Evolutionary conservation across 192 early-diverging fungal species (phyloP).

Genomic region (Radiomyces spectabilis): DNA sequence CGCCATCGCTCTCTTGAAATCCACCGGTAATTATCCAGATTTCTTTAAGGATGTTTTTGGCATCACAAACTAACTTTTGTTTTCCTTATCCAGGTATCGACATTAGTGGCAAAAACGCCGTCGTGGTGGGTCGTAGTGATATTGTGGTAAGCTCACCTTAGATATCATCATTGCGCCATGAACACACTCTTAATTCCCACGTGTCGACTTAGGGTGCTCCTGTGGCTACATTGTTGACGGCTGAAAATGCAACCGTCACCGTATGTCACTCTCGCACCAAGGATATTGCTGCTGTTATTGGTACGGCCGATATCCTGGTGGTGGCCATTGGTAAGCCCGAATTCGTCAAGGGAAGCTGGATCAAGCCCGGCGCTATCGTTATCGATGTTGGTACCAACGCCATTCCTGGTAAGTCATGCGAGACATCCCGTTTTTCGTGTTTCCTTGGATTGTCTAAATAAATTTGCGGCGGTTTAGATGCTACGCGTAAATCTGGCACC

Average conservation of each 20-base stretch:
- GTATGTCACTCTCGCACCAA: constrained; percentile 85
- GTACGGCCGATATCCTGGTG: constrained; percentile 81
- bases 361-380: constrained; percentile 88
- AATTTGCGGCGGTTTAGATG: constrained; percentile 54
- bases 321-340: constrained; percentile 81
- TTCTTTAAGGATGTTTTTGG: constrained; percentile 1
- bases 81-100: constrained; percentile 29
- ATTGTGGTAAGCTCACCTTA: constrained; percentile 59
- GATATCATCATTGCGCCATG: no score
- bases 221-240: constrained; percentile 73
- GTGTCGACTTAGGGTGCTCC: constrained; percentile 60
- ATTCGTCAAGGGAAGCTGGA: constrained; percentile 86
- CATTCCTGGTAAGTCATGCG: constrained; percentile 42
- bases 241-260: constrained; percentile 85
- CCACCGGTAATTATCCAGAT: constrained; percentile 32
- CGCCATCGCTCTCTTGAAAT: constrained; percentile 77
- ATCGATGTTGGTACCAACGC: constrained; percentile 98
- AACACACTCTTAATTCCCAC: no score
- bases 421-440: background rate
- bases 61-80: constrained; percentile 5
- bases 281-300: constrained; percentile 66
- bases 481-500: constrained; percentile 83
- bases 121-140: constrained; percentile 96
- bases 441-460: background rate
- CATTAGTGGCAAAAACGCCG: constrained; percentile 79